These are phyloP conservation scores for Pythium periplocum DNA, from an alignment of 352 stramenopile genomes.

Conservation along the genomic window DNA sequence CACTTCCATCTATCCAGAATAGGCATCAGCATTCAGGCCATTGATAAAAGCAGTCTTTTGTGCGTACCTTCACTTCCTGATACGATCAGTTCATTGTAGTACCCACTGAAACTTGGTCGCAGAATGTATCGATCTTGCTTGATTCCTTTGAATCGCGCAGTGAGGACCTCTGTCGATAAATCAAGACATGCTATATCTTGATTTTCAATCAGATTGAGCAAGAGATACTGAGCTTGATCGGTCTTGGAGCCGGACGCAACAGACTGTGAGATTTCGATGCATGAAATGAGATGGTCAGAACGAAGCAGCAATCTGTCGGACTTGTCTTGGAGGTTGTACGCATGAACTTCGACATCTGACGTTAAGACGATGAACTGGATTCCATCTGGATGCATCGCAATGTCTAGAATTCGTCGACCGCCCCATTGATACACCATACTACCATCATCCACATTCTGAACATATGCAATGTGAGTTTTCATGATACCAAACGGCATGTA, in stretches of 20 bases:
- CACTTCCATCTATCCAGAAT: conserved; percentile 33
- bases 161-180: conserved; percentile 30
- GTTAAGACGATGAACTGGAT: conserved; percentile 55
- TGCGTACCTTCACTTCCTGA: conserved; percentile 67
- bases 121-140: conserved; percentile 61
- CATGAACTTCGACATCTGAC: conserved; percentile 45
- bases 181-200: conserved; percentile 57
- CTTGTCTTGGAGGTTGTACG: conserved; percentile 55
- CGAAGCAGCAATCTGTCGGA: conserved; percentile 55
- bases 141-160: conserved; percentile 49
- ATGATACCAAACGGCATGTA: too few species aligned
- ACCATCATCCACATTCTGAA: conserved; percentile 43
- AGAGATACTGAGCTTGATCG: conserved; percentile 23
- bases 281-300: conserved; percentile 47
- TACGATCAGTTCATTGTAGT: conserved; percentile 42
- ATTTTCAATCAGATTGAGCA: conserved; percentile 59
- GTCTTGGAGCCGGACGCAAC: conserved; percentile 6
- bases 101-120: conserved; percentile 52
- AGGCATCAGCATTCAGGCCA: background rate
- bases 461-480: too few species aligned
- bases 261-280: conserved; percentile 36
- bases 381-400: conserved; percentile 48
- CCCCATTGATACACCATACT: conserved; percentile 66
- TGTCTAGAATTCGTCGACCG: conserved; percentile 51
- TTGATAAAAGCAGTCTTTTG: background rate